A percentile compares a stretch with the other conserved stretches of the same genome.
These are phyloP conservation scores for Theileria parva DNA, from an alignment of 169 alveolate species.

Conservation along the genomic window DNA sequence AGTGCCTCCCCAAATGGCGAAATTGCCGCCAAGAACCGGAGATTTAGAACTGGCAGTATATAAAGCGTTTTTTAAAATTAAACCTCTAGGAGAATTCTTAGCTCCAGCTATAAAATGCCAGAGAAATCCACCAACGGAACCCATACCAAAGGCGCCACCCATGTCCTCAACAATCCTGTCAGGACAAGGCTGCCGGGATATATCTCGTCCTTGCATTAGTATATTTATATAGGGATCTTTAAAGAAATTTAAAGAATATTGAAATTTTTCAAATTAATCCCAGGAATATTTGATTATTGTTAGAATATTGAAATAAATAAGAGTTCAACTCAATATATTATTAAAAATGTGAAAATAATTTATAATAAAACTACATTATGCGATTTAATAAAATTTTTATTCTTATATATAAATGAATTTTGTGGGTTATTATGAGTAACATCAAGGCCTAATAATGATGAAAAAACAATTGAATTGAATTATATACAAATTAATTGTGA, in stretches of 20 bases:
- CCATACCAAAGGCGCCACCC: slow-evolving; percentile 97
- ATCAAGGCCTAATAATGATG: background rate
- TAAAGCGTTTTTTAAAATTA: slow-evolving; percentile 88
- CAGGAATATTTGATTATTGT: background rate
- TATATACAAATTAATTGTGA: too few species aligned
- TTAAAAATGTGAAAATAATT: background rate
- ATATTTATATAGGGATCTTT: background rate
- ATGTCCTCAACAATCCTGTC: slow-evolving; percentile 93
- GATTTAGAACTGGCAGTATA: slow-evolving; percentile 89
- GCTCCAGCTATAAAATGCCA: slow-evolving; percentile 91
- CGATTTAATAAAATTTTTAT: background rate
- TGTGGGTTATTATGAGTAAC: background rate
- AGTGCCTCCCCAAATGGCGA: slow-evolving; percentile 97
- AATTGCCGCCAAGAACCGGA: slow-evolving; percentile 92
- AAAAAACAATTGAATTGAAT: too few species aligned
- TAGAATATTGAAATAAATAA: background rate
- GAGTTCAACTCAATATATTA: background rate
- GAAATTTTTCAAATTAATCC: background rate
- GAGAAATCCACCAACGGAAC: slow-evolving; percentile 92
- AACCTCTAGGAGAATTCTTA: slow-evolving; percentile 89
- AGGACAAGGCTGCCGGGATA: slow-evolving; percentile 93
- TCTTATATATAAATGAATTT: background rate
- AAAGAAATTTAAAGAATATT: background rate
- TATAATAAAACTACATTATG: slow-evolving; percentile 3
- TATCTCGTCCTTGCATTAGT: slow-evolving; percentile 80